Evolutionary conservation across 805 yeast species (phyloP), one percentile per base, ranked within the genome.

Genomic region (Cephaloascus albidus): DNA sequence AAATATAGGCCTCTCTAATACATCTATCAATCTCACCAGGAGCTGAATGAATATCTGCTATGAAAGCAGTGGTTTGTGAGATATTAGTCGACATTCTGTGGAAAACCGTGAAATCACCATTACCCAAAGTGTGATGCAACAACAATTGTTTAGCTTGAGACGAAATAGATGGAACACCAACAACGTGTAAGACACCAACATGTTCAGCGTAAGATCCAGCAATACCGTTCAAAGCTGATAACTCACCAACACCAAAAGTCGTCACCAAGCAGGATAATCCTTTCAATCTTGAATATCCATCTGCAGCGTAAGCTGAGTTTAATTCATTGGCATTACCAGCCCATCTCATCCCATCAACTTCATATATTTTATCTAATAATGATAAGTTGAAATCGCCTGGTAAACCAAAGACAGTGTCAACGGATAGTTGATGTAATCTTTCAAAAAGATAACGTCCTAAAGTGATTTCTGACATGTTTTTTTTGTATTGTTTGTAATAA

Each of bases 251-350:
- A n/a, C 68, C 68, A 40, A 61, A 63, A 33, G 68, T 63, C 45
- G 68, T 62, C 36, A 63, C 57, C 18, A 63, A 47, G 47, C 60
- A 57, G 23, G 57, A 61, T 42, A 63, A 52, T 35, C 66, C 58
- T 47, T 61, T 63, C 42, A 63, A 58, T 44, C 70, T 47, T 30
- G 65, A 54, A 49, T 63, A 63, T 10, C 68, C 70, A 47, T 63
- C 70, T 14, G 70, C 70, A 16, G 70, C 65, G 45, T 63, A 61
- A 4, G 68, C 68, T 20, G 70, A 67, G 43, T 61, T 63, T 55
- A 63, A 55, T 49, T 63, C 68, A 50, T 63, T 63, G 55, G 67
- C 66, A 48, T 63, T 63, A 36, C 70, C 70, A 8, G 65, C 67
- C 70, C 70, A 63, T 49, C 58, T 53, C 55, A 63, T 48, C 4